Evolutionary conservation across 2,329 filamentous ascomycete species (phyloP).

Genomic region (Fusarium guadeloupense): DNA sequence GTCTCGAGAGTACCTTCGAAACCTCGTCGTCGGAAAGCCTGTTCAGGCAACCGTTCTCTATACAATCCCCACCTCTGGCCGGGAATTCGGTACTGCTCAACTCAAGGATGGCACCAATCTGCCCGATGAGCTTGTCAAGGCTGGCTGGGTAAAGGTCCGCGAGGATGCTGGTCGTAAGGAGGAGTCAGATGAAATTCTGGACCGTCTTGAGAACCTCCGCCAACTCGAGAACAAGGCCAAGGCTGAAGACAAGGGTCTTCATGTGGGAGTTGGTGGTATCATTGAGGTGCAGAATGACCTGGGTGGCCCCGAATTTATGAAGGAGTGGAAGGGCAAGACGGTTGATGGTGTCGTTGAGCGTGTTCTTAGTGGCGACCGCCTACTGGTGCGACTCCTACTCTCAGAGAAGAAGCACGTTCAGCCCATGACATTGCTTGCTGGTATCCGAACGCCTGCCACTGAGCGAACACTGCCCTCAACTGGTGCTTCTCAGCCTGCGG

Average conservation of each 20-base stretch:
- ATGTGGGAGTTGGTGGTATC: slow-evolving; percentile 70
- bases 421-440: slow-evolving; percentile 88
- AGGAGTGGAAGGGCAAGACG: slow-evolving; percentile 84
- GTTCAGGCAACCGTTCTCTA: slow-evolving; percentile 88
- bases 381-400: slow-evolving; percentile 83
- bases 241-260: slow-evolving; percentile 81
- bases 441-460: slow-evolving; percentile 88
- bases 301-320: slow-evolving; percentile 79
- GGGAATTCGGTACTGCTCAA: slow-evolving; percentile 86
- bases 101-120: slow-evolving; percentile 79
- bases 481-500: slow-evolving; percentile 82
- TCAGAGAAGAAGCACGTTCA: slow-evolving; percentile 87
- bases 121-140: slow-evolving; percentile 84
- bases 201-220: slow-evolving; percentile 80
- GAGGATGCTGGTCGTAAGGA: slow-evolving; percentile 95
- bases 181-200: slow-evolving; percentile 77
- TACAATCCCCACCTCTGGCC: slow-evolving; percentile 82
- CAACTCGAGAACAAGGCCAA: slow-evolving; percentile 81
- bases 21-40: slow-evolving; percentile 83
- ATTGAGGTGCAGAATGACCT: slow-evolving; percentile 87
- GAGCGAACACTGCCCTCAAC: slow-evolving; percentile 83
- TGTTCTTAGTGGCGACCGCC: slow-evolving; percentile 88
- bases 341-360: slow-evolving; percentile 90
- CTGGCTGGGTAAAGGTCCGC: slow-evolving; percentile 91
- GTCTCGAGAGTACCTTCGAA: slow-evolving; percentile 91